Percentiles rank a stretch among this genome's conserved stretches.
Evolutionary conservation across 2,329 filamentous ascomycete genomes (phyloP).

Genomic region (Fusarium paranaense): DNA sequence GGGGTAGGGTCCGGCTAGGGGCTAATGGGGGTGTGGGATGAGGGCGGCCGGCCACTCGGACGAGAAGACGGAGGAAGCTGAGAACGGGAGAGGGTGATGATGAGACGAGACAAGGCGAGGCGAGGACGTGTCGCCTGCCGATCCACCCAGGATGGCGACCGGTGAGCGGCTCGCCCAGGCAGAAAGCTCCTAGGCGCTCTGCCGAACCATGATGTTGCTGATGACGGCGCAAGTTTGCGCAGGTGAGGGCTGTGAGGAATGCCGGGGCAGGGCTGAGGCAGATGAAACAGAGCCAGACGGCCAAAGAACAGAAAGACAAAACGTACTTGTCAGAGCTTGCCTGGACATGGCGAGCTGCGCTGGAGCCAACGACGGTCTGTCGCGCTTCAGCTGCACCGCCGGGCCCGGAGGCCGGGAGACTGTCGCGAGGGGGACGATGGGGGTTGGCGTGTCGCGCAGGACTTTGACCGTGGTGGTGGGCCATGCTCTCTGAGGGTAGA

Average conservation of each 20-base stretch:
- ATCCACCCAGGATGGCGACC: slow-evolving; percentile 26
- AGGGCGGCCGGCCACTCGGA: slow-evolving; percentile 34
- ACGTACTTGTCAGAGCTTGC: slow-evolving; percentile 68
- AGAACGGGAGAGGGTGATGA: slow-evolving; percentile 28
- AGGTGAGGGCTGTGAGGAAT: slow-evolving; percentile 7
- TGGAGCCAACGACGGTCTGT: slow-evolving; percentile 56
- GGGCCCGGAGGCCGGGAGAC: slow-evolving; percentile 63
- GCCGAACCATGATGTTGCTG: background rate
- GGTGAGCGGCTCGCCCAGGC: background rate
- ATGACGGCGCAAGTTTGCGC: background rate
- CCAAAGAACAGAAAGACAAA: slow-evolving; percentile 11
- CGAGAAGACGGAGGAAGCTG: slow-evolving; percentile 28
- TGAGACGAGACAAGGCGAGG: slow-evolving; percentile 31
- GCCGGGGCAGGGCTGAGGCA: background rate
- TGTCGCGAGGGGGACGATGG: slow-evolving; percentile 65
- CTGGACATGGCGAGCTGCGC: slow-evolving; percentile 60
- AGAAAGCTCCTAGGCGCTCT: background rate
- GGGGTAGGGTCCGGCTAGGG: slow-evolving; percentile 24
- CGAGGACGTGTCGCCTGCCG: slow-evolving; percentile 31
- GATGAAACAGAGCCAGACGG: slow-evolving; percentile 5
- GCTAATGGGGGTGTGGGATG: slow-evolving; percentile 27
- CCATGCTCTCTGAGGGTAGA: slow-evolving; percentile 69
- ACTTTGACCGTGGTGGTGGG: slow-evolving; percentile 69
- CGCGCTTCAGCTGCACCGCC: slow-evolving; percentile 59
- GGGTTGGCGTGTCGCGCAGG: slow-evolving; percentile 62